Conservation (phyloP, 306 rosid species). For the Malus domestica region DNA sequence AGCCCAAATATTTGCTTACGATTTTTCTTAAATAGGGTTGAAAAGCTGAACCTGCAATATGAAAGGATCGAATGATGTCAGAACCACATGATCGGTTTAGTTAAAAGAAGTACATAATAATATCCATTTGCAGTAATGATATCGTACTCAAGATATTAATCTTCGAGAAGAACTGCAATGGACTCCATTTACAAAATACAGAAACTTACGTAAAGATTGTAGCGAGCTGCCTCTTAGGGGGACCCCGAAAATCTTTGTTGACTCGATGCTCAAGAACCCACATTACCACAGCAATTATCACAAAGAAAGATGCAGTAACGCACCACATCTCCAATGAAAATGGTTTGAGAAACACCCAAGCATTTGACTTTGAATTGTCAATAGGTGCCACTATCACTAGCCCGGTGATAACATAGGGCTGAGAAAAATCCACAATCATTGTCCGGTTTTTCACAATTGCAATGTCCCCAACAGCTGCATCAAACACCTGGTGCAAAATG, state of each 20-base stretch:
- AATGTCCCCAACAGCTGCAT: conserved; percentile 95
- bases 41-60: conserved; percentile 92
- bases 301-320: conserved; percentile 60
- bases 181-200: conserved; percentile 1
- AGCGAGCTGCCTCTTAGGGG: conserved; percentile 73
- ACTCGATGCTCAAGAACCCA: conserved; percentile 96
- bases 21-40: conserved; percentile 79
- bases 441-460: conserved; percentile 88
- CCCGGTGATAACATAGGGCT: conserved; percentile 79
- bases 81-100: conserved; percentile 12
- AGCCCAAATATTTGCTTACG: conserved; percentile 51
- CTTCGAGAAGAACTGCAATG: background rate
- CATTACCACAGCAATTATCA: conserved; percentile 67
- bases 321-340: conserved; percentile 88
- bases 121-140: background rate
- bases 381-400: conserved; percentile 89
- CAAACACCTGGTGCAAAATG: conserved; percentile 51
- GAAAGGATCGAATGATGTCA: conserved; percentile 30
- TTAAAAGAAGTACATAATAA: background rate
- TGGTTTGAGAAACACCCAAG: conserved; percentile 91
- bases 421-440: conserved; percentile 75
- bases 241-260: conserved; percentile 83
- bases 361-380: conserved; percentile 43
- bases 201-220: conserved; percentile 69
- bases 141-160: background rate